phyloP scores from a whole-genome alignment of 306 rosid genomes.

The Prunus dulcis region DNA sequence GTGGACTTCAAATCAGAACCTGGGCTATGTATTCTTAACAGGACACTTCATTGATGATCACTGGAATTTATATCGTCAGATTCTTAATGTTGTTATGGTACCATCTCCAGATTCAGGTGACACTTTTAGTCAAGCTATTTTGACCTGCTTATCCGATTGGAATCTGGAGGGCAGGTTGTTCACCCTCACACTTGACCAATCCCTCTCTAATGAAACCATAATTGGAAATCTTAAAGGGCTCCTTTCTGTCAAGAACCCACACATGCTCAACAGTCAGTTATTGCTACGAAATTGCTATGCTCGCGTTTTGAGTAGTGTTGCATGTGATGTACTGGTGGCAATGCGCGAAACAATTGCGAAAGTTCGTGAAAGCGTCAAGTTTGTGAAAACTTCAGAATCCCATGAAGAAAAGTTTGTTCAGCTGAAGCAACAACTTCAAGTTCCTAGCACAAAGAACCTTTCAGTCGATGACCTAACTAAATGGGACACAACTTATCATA shows the following conservation, averaged over 20 bases:
- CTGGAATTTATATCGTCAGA: conserved; percentile 69
- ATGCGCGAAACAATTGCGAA: conserved; percentile 49
- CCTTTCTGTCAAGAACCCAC: conserved; percentile 67
- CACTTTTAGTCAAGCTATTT: conserved; percentile 51
- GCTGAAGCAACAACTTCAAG: conserved; percentile 77
- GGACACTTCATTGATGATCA: conserved; percentile 83
- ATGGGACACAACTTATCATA: conserved; percentile 85
- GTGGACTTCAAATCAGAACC: conserved; percentile 63
- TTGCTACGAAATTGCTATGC: conserved; percentile 72
- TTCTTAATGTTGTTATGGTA: conserved; percentile 65
- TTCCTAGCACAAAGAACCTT: conserved; percentile 58
- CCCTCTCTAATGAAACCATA: conserved; percentile 51
- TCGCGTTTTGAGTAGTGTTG: conserved; percentile 72
- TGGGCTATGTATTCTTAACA: conserved; percentile 62
- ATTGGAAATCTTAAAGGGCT: conserved; percentile 58
- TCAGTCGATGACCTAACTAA: conserved; percentile 57
- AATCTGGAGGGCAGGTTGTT: conserved; percentile 63
- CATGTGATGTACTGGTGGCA: conserved; percentile 45
- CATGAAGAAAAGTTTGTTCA: conserved; percentile 62
- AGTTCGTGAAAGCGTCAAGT: conserved; percentile 82
- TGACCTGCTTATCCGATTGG: conserved; percentile 77
- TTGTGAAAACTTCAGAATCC: conserved; percentile 60
- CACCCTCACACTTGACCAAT: conserved; percentile 61
- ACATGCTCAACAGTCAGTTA: conserved; percentile 74
- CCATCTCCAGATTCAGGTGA: conserved; percentile 61